These are phyloP conservation scores for Urochloa ruziziensis DNA, from an alignment of 176 grass and related monocot species.

Conservation along the genomic window DNA sequence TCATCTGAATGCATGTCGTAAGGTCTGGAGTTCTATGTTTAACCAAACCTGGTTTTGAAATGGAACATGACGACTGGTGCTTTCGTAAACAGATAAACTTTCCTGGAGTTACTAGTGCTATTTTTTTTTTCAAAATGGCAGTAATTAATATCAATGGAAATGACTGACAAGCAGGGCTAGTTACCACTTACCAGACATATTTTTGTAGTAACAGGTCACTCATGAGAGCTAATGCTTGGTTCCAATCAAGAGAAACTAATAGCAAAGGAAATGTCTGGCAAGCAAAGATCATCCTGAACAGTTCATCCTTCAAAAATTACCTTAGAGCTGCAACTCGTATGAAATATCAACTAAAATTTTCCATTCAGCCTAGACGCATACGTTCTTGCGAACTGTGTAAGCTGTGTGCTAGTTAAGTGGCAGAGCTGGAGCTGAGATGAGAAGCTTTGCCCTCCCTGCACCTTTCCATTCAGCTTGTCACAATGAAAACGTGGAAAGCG, in stretches of 20 bases:
- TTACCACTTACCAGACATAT: too few species aligned
- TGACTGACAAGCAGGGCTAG: not conserved
- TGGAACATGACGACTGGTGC: not conserved
- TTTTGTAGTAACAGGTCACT: too few species aligned
- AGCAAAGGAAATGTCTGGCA: not conserved
- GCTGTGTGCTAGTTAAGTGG: not conserved
- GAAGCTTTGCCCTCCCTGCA: not conserved
- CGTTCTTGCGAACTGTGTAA: not conserved
- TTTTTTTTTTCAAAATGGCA: not conserved
- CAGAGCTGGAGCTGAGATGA: not conserved
- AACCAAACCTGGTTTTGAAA: not conserved
- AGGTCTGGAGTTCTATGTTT: not conserved
- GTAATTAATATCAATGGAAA: not conserved
- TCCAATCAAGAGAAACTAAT: not conserved
- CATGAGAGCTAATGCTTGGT: not conserved
- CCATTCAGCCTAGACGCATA: not conserved
- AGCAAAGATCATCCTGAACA: not conserved
- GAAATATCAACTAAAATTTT: not conserved
- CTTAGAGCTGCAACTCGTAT: not conserved
- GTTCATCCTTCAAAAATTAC: not conserved
- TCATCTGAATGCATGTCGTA: not conserved
- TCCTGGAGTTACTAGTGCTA: not conserved
- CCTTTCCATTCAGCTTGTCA: not conserved
- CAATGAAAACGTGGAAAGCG: conserved; percentile 19
- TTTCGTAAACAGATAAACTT: not conserved